Conservation (phyloP, 495 filamentous ascomycete species). For the Daldinia grandis region DNA sequence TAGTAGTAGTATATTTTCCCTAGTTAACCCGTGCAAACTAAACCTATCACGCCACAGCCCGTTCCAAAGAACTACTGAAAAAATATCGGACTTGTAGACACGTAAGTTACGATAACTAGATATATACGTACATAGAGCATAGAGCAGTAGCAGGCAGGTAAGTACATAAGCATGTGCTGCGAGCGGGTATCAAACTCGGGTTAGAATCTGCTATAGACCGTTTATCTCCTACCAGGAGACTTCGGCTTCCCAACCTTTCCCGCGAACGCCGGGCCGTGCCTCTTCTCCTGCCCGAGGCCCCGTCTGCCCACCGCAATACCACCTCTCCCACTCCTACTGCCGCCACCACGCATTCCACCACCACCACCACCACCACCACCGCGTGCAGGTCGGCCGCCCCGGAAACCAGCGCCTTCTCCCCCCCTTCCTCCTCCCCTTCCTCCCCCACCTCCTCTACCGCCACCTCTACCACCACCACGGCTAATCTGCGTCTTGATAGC, state of each 20-base stretch:
- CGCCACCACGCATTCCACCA: conserved; percentile 38
- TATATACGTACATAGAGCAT: no score
- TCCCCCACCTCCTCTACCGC: neutral
- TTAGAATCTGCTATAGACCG: neutral
- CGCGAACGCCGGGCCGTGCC: conserved; percentile 46
- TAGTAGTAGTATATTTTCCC: conserved; percentile 26
- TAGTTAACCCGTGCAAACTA: neutral
- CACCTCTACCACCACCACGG: conserved; percentile 31
- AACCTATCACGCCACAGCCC: conserved; percentile 18
- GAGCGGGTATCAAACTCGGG: conserved; percentile 43
- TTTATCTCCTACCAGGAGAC: conserved; percentile 45
- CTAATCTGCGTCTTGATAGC: conserved; percentile 58
- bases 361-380: conserved; percentile 42
- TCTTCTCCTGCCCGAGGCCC: conserved; percentile 58
- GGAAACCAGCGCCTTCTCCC: conserved; percentile 15
- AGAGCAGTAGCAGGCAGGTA: neutral
- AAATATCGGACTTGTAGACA: neutral
- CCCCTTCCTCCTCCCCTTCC: no score
- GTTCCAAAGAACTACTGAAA: conserved; percentile 1
- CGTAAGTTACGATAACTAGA: conserved; percentile 7
- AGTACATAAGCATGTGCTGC: conserved; percentile 6
- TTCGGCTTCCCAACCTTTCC: conserved; percentile 53
- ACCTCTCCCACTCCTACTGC: conserved; percentile 51
- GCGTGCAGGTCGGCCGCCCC: conserved; percentile 38
- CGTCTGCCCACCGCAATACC: conserved; percentile 56